These are phyloP conservation scores for Neonectria hederae DNA, from an alignment of 2,329 filamentous ascomycete species.

Conservation along the genomic window DNA sequence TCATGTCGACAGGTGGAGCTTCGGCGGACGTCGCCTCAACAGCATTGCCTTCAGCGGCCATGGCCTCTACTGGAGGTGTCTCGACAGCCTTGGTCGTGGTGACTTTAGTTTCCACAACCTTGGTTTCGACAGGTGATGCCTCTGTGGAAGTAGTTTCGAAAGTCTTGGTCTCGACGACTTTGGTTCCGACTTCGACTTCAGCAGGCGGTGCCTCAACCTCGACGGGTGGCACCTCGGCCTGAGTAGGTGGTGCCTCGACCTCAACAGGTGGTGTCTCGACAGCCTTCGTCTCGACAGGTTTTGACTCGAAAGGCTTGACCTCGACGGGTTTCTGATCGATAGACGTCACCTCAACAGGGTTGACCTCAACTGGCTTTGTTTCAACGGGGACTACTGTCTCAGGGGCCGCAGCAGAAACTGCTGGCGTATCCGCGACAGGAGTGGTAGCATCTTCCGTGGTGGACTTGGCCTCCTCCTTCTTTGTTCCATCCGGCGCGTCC, in stretches of 20 bases:
- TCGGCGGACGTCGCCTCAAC: neutral
- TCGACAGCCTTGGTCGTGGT: neutral
- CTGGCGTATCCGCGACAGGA: neutral
- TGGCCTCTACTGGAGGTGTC: neutral
- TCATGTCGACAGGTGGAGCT: neutral
- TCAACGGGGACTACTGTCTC: conserved; percentile 4
- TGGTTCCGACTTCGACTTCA: neutral
- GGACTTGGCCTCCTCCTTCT: conserved; percentile 38
- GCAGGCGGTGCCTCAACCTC: neutral
- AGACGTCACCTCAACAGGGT: neutral
- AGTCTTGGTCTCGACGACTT: neutral
- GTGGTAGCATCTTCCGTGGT: neutral
- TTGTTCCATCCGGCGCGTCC: conserved; percentile 33
- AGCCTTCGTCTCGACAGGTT: neutral
- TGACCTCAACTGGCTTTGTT: conserved; percentile 1
- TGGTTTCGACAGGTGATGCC: neutral
- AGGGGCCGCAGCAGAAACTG: conserved; percentile 1
- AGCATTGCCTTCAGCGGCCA: neutral
- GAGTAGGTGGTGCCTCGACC: neutral
- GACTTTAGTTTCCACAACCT: neutral
- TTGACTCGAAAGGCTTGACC: neutral
- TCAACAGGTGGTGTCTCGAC: neutral
- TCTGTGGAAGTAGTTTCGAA: neutral
- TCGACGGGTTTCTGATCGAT: neutral
- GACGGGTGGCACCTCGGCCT: neutral